These are phyloP conservation scores for Quercus engelmannii DNA, from an alignment of 306 rosid genomes.

Conservation along the genomic window DNA sequence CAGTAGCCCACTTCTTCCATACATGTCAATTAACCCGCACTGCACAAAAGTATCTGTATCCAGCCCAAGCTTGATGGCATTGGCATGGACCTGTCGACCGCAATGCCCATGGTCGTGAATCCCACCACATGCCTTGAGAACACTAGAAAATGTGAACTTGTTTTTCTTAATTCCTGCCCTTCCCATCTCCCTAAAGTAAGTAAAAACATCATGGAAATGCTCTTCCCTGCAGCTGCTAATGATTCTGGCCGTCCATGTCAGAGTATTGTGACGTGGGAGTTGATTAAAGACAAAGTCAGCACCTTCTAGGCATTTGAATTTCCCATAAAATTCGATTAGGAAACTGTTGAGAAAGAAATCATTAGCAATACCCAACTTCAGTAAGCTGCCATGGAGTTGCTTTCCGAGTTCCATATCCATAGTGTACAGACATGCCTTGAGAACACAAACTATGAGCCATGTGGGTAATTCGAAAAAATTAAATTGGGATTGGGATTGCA, in stretches of 20 bases:
- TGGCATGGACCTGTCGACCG: conserved; percentile 57
- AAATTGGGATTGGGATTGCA: conserved; percentile 30
- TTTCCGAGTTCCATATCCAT: conserved; percentile 39
- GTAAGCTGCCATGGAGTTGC: conserved; percentile 48
- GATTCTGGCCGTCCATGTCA: conserved; percentile 55
- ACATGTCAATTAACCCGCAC: conserved; percentile 61
- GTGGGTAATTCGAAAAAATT: conserved; percentile 25
- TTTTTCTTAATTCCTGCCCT: conserved; percentile 49
- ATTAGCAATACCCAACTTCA: conserved; percentile 33
- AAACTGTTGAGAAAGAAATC: conserved; percentile 36
- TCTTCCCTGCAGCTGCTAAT: conserved; percentile 37
- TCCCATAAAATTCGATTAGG: conserved; percentile 51
- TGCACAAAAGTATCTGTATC: conserved; percentile 36
- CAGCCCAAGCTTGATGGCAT: conserved; percentile 48
- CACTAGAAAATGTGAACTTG: conserved; percentile 45
- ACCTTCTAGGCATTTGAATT: conserved; percentile 36
- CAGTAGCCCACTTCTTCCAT: conserved; percentile 45
- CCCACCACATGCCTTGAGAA: conserved; percentile 61
- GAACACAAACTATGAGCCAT: conserved; percentile 48
- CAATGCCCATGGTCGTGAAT: conserved; percentile 30
- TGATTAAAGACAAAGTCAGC: conserved; percentile 38
- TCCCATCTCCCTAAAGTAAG: conserved; percentile 50
- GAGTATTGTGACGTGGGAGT: conserved; percentile 22
- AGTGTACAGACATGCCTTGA: conserved; percentile 40
- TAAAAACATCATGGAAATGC: conserved; percentile 38